Evolutionary conservation across 2,329 filamentous ascomycete genomes (phyloP).

Genomic region (Geosmithia flava): DNA sequence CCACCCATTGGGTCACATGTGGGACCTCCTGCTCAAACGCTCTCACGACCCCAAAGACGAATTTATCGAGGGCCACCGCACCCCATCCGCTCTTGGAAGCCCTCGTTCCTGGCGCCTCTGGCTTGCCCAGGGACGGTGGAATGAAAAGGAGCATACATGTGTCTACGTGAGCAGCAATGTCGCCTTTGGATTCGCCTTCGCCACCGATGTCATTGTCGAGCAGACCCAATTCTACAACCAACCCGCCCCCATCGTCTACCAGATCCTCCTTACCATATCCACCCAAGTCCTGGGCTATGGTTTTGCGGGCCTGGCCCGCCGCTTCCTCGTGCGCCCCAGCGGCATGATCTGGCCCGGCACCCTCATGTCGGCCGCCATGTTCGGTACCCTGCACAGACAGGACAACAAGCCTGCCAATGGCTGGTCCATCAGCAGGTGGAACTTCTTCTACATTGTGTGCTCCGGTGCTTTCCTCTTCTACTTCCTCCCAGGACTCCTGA

Average conservation of each 20-base stretch:
- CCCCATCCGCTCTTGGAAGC: constrained; percentile 7
- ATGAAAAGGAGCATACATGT: constrained; percentile 79
- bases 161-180: constrained; percentile 87
- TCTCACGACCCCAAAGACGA: constrained; percentile 35
- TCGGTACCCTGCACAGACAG: constrained; percentile 72
- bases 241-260: constrained; percentile 62
- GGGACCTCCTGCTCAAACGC: constrained; percentile 63
- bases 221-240: constrained; percentile 85
- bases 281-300: constrained; percentile 81
- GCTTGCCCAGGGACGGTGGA: constrained; percentile 73
- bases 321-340: constrained; percentile 72
- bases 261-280: constrained; percentile 71
- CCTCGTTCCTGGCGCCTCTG: constrained; percentile 47
- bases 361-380: constrained; percentile 81
- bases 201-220: constrained; percentile 81
- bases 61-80: constrained; percentile 35
- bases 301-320: constrained; percentile 69
- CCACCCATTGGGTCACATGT: constrained; percentile 69
- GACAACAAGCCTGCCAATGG: constrained; percentile 73
- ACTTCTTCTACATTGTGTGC: constrained; percentile 72
- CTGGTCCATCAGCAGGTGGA: constrained; percentile 73
- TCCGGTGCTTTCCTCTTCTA: constrained; percentile 65
- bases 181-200: constrained; percentile 80
- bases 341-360: constrained; percentile 91
- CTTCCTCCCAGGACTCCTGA: constrained; percentile 70